A percentile compares a stretch with the other conserved stretches of the same genome.
phyloP scores from a whole-genome alignment of 192 early-diverging fungal genomes.

The Phycomyces nitens region DNA sequence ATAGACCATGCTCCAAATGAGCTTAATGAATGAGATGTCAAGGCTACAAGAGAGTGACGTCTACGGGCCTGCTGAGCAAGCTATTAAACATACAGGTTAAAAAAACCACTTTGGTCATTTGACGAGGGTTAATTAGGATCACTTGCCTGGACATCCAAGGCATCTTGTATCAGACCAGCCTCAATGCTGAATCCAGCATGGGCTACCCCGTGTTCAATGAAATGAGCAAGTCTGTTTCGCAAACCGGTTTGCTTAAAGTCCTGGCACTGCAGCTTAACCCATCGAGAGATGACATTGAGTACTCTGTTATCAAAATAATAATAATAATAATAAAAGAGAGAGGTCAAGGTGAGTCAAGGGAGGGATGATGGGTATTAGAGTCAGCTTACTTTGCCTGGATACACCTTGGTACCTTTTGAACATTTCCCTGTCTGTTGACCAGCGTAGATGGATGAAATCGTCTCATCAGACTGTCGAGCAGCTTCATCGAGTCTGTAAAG shows the following conservation, averaged over 20 bases:
- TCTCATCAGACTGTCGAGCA: conserved; percentile 54
- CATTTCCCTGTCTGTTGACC: conserved; percentile 39
- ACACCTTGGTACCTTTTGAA: conserved; percentile 40
- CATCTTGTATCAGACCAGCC: conserved; percentile 7
- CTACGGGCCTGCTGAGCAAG: not conserved
- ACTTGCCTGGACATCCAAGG: conserved; percentile 11
- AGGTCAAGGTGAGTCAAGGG: too few relatives aligned
- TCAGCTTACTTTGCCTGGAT: conserved; percentile 53
- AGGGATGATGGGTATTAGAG: not conserved
- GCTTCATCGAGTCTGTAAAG: conserved; percentile 53
- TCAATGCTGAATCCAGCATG: conserved; percentile 44
- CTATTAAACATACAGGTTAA: not conserved
- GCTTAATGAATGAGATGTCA: not conserved
- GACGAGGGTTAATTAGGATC: not conserved
- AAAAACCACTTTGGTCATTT: too few relatives aligned
- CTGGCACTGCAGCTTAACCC: conserved; percentile 59
- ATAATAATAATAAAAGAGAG: conserved; percentile 9
- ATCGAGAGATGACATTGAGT: conserved; percentile 55
- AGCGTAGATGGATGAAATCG: conserved; percentile 54
- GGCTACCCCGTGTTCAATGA: conserved; percentile 44
- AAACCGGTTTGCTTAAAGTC: conserved; percentile 52
- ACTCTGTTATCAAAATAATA: conserved; percentile 37
- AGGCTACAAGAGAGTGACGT: not conserved
- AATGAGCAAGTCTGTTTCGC: conserved; percentile 40
- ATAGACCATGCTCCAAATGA: not conserved